Evolutionary conservation across 768 basidiomycete genomes (phyloP), one percentile per base, ranked within the genome.

Genomic region (Boletus rubescentipes): DNA sequence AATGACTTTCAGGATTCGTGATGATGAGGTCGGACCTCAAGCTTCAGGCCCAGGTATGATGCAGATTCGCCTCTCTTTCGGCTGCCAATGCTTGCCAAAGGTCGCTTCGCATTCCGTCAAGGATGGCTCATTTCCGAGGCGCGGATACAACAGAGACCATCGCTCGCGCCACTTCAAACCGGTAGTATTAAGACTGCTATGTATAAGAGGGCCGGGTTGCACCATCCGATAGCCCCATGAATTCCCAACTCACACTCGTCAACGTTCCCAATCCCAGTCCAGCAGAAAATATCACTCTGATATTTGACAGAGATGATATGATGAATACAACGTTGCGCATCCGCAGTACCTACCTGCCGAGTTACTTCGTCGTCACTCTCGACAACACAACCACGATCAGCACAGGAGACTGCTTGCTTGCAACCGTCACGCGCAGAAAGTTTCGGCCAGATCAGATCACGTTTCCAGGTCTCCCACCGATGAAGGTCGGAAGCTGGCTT

Each of bases 201-300:
- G 30, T 49, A 49, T 41, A 54, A 60, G 34, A 38, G 16, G 30
- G 6, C 30, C 12, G n/a, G n/a, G 14, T 18, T 34, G 2, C 5
- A 10, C 16, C 23, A 32, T 43, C 40, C 12, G 11, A n/a, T 16
- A 9, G 3, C 11, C 37, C 26, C 42, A 60, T 59, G 60, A 38
- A 56, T 3, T 62, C 60, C 23, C 63, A 60, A 34, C 50, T 66
- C 35, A 65, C 63, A 8, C 46, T 64, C 9, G 44, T 55, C 30
- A 46, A 65, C 38, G 4, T 39, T 12, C 3, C 2, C 11, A 4
- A 20, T 9, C 49, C 18, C 46, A 12, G 10, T 21, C 36, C 29
- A 30, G n/a, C 31, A n/a, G 38, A 45, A 3, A 51, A 37, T 21
- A 51, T 53, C 3, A 3, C 53, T 9, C 16, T 66, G 16, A 1